These are phyloP conservation scores for Phytophthora tubulina DNA, from an alignment of 352 stramenopile species.

Conservation along the genomic window DNA sequence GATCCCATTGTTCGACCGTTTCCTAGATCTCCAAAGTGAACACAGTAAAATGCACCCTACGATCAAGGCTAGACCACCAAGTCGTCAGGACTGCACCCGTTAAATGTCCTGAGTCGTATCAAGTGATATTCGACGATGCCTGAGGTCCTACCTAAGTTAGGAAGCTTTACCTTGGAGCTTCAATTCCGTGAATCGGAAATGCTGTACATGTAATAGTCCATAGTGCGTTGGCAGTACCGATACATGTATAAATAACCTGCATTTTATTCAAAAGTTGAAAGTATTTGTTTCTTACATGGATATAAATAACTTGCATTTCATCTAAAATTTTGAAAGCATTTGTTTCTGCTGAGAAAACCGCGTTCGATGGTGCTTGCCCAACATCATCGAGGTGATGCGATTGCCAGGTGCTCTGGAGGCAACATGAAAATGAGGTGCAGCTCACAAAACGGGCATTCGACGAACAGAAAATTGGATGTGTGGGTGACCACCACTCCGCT, in stretches of 20 bases:
- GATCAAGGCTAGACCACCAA: background rate
- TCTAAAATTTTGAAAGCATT: conserved; percentile 21
- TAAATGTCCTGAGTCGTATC: background rate
- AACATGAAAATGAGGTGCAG: conserved; percentile 23
- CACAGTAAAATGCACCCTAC: too few species aligned
- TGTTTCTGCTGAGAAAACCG: conserved; percentile 8
- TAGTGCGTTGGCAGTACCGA: too few species aligned
- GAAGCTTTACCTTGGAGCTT: too few species aligned
- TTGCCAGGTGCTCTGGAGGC: conserved; percentile 5
- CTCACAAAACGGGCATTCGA: conserved; percentile 22
- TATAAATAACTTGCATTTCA: background rate
- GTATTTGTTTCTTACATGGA: background rate
- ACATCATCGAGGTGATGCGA: conserved; percentile 1
- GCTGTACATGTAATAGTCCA: too few species aligned
- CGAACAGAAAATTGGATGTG: conserved; percentile 30
- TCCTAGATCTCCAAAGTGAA: background rate
- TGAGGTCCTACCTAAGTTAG: too few species aligned
- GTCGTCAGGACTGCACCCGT: background rate
- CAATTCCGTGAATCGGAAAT: background rate
- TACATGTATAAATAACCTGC: too few species aligned
- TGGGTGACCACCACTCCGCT: conserved; percentile 5
- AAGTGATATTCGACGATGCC: too few species aligned
- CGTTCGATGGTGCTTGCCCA: conserved; percentile 1
- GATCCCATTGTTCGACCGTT: background rate
- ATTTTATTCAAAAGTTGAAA: too few species aligned